phyloP scores from a whole-genome alignment of 495 filamentous ascomycete genomes.

The Penicillium atrosanguineum region DNA sequence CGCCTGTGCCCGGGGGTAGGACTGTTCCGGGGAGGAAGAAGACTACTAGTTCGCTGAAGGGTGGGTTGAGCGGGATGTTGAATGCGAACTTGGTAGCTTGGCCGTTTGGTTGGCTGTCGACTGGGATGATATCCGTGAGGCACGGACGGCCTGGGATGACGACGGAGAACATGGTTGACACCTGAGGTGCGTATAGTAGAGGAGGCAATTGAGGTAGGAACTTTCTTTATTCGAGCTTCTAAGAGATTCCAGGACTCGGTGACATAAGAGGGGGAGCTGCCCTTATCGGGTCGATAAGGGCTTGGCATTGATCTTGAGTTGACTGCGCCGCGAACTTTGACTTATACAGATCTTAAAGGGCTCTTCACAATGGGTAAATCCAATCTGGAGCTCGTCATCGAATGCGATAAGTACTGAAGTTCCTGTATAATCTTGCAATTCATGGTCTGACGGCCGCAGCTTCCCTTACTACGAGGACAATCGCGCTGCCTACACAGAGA shows the following conservation, averaged over 20 bases:
- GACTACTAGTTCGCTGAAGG: constrained; percentile 78
- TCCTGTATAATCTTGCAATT: constrained; percentile 4
- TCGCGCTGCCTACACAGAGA: constrained; percentile 45
- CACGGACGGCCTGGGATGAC: constrained; percentile 57
- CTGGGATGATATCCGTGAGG: constrained; percentile 56
- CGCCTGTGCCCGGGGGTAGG: constrained; percentile 73
- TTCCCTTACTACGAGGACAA: constrained; percentile 66
- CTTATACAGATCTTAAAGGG: not conserved
- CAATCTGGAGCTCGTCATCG: constrained; percentile 52
- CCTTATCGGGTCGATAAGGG: constrained; percentile 34
- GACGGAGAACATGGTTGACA: constrained; percentile 51
- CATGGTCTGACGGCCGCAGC: constrained; percentile 37
- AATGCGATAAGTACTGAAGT: constrained; percentile 61
- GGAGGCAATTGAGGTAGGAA: not conserved
- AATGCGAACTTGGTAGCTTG: constrained; percentile 68
- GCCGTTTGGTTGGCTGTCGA: constrained; percentile 45
- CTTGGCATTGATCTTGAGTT: constrained; percentile 7
- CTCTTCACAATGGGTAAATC: constrained; percentile 41
- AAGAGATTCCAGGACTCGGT: constrained; percentile 18
- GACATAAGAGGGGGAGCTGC: constrained; percentile 27
- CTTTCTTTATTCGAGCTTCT: not conserved
- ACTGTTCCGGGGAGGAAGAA: constrained; percentile 81
- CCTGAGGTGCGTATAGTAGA: constrained; percentile 1
- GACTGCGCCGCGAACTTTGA: not conserved
- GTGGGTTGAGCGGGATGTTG: constrained; percentile 51